Evolutionary conservation across 352 stramenopile genomes (phyloP), one percentile per base, ranked within the genome.

Genomic region (Halophytophthora batemanensis): DNA sequence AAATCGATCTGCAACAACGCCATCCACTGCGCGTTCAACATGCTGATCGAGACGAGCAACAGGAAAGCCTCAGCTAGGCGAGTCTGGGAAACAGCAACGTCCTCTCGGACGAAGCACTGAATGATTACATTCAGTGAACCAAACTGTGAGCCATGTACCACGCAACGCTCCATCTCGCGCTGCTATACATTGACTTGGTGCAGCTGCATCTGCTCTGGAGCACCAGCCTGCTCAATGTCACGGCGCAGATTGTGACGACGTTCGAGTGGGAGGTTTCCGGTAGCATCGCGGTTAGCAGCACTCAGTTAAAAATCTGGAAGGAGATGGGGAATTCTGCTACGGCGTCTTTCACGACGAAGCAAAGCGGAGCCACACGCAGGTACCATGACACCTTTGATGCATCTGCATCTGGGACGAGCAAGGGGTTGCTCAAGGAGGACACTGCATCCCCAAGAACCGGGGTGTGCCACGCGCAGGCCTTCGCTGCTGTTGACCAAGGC

Each of bases 41-140:
- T 98, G 39, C 56, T 98, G 17, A 83, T 98, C 37, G 96, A 98
- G 64, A 97, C 89, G 0, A 96, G 87, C 42, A 64, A 95, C 57
- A 67, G 49, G 23, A 98, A 98, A 81, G 21, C 95, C 93, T n/a
- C 0, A 59, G 57, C 0, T 65, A 64, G 34, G 47, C 60, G 2
- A 61, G 72, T 7, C 75, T 98, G 18, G 95, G 95, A n/a, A 81
- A 71, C 37, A 71, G 59, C 11, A 56, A 64, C 1, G 53, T 64
- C 0, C 62, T 92, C 2, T 77, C 71, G 8, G 70, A 87, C 21
- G 42, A 69, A 0, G 60, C 71, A 3, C 46, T 85, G 21, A 69
- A 61, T 1, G 72, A 80, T 46, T 87, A 74, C 48, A 22, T 86
- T 12, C 67, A 41, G 49, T 57, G 11, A 53, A 64, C 10, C 59